Percentiles rank a stretch among this genome's conserved stretches.
phyloP scores from a whole-genome alignment of 495 filamentous ascomycete genomes.

The Rhizodiscina lignyota region DNA sequence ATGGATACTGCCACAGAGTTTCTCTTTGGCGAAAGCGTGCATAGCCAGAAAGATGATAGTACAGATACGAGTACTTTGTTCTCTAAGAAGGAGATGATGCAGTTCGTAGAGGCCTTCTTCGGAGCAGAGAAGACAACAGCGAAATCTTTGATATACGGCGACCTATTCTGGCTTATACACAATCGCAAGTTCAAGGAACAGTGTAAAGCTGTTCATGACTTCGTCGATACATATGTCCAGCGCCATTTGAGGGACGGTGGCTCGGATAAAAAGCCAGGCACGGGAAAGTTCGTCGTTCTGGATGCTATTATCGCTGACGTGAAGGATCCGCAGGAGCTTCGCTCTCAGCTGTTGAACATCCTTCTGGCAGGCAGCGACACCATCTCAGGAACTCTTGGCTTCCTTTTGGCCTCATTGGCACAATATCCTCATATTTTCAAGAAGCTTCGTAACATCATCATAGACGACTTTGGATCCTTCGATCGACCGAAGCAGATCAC shows the following conservation, averaged over 20 bases:
- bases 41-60: not conserved
- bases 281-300: conserved; percentile 20
- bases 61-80: not conserved
- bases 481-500: conserved; percentile 8
- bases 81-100: not conserved
- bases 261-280: conserved; percentile 36
- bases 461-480: conserved; percentile 6
- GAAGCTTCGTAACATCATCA: conserved; percentile 8
- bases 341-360: conserved; percentile 33
- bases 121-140: not conserved
- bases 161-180: not conserved
- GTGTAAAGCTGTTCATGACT: conserved; percentile 15
- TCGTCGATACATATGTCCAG: conserved; percentile 31
- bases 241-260: conserved; percentile 12
- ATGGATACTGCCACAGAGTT: conserved; percentile 1
- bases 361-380: conserved; percentile 43
- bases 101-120: not conserved
- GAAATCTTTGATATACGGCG: no score
- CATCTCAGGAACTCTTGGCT: conserved; percentile 39
- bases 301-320: conserved; percentile 5
- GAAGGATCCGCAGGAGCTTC: conserved; percentile 16
- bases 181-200: conserved; percentile 3
- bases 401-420: conserved; percentile 41
- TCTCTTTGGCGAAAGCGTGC: not conserved
- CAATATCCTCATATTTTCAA: conserved; percentile 6